Percentiles rank a stretch among this genome's conserved stretches.
Conservation (phyloP, 1,139 yeast species). For the Geotrichum phurueaensis region DNA sequence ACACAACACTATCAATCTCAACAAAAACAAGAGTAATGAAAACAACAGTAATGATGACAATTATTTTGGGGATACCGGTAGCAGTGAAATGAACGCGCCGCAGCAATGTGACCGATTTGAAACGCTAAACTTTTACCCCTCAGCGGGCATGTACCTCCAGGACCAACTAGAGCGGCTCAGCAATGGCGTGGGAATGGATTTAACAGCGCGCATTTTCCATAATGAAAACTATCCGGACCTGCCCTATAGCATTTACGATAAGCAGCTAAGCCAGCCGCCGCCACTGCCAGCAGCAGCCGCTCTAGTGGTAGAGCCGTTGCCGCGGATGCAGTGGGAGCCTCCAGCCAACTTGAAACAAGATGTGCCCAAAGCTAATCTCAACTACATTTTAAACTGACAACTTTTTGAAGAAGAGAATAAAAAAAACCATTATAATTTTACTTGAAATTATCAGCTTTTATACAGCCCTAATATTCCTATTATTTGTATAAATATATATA, state of each 20-base stretch:
- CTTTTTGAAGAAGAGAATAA: neutral
- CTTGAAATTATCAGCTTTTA: too few relatives aligned
- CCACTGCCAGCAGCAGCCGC: neutral
- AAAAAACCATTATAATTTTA: neutral
- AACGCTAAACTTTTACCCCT: slow-evolving; percentile 10
- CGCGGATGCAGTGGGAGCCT: neutral
- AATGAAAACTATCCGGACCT: slow-evolving; percentile 5
- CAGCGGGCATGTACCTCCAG: slow-evolving; percentile 14
- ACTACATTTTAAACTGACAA: neutral
- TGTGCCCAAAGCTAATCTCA: neutral
- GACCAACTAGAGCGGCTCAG: slow-evolving; percentile 10
- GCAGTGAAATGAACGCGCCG: neutral
- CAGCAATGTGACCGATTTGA: neutral
- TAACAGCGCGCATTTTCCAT: slow-evolving; percentile 8
- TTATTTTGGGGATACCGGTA: neutral
- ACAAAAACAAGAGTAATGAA: neutral
- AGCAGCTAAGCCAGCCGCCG: neutral
- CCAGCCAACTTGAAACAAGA: neutral
- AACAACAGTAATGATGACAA: neutral
- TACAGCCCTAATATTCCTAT: neutral
- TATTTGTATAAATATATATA: neutral
- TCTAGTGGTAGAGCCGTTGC: neutral
- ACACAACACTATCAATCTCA: neutral
- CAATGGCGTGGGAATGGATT: slow-evolving; percentile 2
- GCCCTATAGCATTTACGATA: slow-evolving; percentile 8